Evolutionary conservation across 2,329 filamentous ascomycete species (phyloP).

Genomic region (Polytolypa hystricis): DNA sequence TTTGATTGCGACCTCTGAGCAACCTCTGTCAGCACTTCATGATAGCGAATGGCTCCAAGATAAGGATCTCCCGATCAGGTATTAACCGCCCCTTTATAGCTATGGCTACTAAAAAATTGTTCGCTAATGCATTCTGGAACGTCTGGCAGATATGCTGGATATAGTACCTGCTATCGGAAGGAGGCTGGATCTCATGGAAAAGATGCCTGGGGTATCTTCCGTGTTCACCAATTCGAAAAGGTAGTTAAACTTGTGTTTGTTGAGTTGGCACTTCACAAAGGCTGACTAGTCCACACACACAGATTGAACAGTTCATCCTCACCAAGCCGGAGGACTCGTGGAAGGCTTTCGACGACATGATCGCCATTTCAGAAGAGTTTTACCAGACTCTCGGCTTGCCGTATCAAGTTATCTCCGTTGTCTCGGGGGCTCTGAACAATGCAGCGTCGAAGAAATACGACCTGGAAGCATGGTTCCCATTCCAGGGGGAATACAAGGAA

Average conservation of each 20-base stretch:
- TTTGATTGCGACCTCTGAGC: conserved; percentile 75
- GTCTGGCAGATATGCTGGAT: conserved; percentile 57
- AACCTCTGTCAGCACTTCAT: conserved; percentile 87
- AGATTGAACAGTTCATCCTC: conserved; percentile 67
- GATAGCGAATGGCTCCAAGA: conserved; percentile 85
- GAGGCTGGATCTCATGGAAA: conserved; percentile 86
- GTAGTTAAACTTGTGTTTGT: conserved; percentile 30
- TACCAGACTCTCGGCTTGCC: conserved; percentile 82
- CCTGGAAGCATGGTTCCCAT: conserved; percentile 92
- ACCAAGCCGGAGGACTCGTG: conserved; percentile 84
- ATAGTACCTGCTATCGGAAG: conserved; percentile 89
- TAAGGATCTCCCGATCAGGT: conserved; percentile 80
- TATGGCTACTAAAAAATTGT: too few relatives aligned
- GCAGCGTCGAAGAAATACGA: conserved; percentile 87
- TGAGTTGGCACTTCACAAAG: not conserved
- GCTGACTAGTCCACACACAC: conserved; percentile 10
- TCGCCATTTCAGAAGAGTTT: conserved; percentile 80
- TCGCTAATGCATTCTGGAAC: not conserved
- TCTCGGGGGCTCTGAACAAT: conserved; percentile 91
- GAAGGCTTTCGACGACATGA: conserved; percentile 92
- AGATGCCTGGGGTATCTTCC: conserved; percentile 96
- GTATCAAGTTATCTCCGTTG: conserved; percentile 86
- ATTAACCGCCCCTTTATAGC: too few relatives aligned
- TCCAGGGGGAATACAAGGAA: conserved; percentile 96
- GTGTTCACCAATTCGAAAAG: conserved; percentile 97